phyloP scores from a whole-genome alignment of 176 grass and related monocot species.

The Triticum urartu region DNA sequence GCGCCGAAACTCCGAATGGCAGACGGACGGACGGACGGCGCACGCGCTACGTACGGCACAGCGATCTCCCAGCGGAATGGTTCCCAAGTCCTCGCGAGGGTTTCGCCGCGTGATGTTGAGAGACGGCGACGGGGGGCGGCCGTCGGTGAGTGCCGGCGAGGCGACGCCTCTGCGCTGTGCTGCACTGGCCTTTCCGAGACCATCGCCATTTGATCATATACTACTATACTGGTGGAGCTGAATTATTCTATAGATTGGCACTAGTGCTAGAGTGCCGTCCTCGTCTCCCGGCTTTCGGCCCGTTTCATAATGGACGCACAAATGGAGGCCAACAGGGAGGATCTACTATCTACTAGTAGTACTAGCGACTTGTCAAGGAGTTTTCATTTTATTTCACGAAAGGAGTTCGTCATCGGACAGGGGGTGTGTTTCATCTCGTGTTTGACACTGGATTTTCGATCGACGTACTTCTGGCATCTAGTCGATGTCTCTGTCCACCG shows the following conservation, averaged over 20 bases:
- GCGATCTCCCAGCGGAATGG: background rate
- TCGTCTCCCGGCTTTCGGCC: conserved; percentile 38
- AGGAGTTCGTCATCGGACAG: background rate
- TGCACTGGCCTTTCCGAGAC: conserved; percentile 29
- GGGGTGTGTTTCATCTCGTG: background rate
- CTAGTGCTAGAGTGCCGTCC: background rate
- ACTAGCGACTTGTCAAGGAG: background rate
- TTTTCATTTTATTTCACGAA: background rate
- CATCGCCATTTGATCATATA: background rate
- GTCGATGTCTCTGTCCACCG: background rate
- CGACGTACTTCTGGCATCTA: background rate
- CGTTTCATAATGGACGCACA: conserved; percentile 19
- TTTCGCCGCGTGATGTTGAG: background rate
- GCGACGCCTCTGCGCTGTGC: conserved; percentile 30
- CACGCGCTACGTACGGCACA: background rate
- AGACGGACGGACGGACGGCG: background rate
- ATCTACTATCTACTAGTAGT: background rate
- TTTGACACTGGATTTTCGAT: background rate
- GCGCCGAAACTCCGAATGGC: background rate
- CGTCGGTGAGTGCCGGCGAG: conserved; percentile 45
- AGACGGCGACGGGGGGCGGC: background rate
- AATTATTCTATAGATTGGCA: conserved; percentile 23
- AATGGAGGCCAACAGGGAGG: conserved; percentile 19
- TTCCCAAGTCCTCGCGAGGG: background rate
- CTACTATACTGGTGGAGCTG: background rate